Conservation (phyloP, 495 filamentous ascomycete genomes). For the Penicillium odoratum region DNA sequence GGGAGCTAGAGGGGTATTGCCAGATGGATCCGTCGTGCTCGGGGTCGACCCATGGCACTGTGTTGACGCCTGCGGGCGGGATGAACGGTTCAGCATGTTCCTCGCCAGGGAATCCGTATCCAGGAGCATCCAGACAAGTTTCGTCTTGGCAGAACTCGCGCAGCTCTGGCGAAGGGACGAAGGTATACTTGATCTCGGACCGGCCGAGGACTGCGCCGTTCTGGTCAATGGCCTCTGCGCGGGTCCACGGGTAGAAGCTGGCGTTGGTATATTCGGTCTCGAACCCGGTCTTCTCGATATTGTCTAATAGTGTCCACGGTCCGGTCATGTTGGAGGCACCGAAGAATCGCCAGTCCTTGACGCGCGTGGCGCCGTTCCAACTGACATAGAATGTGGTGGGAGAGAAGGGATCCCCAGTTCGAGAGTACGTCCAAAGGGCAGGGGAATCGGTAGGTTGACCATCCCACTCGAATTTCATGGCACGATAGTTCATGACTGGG, state of each 20-base stretch:
- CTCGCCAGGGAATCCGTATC: conserved; percentile 41
- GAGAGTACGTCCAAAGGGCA: conserved; percentile 45
- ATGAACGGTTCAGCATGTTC: conserved; percentile 28
- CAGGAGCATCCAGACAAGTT: conserved; percentile 32
- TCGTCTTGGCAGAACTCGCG: conserved; percentile 36
- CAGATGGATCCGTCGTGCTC: conserved; percentile 26
- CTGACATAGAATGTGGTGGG: conserved; percentile 45
- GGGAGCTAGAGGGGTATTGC: conserved; percentile 23
- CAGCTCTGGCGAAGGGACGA: conserved; percentile 41
- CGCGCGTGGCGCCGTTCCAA: conserved; percentile 51
- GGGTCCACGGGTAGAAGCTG: conserved; percentile 37
- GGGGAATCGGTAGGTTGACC: conserved; percentile 45
- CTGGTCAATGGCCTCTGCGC: conserved; percentile 37
- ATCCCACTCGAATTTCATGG: conserved; percentile 47
- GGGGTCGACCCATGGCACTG: conserved; percentile 44
- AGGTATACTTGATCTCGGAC: conserved; percentile 41
- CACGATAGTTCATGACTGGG: conserved; percentile 46
- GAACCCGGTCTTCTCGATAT: conserved; percentile 39
- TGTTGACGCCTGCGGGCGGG: conserved; percentile 39
- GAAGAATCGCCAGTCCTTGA: conserved; percentile 43
- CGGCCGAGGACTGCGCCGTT: conserved; percentile 36
- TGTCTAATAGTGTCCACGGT: conserved; percentile 31
- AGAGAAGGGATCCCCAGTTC: conserved; percentile 26
- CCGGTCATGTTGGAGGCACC: conserved; percentile 36
- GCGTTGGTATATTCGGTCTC: conserved; percentile 38